Conservation (phyloP, 495 filamentous ascomycete species). For the Hyaloscypha bicolor region DNA sequence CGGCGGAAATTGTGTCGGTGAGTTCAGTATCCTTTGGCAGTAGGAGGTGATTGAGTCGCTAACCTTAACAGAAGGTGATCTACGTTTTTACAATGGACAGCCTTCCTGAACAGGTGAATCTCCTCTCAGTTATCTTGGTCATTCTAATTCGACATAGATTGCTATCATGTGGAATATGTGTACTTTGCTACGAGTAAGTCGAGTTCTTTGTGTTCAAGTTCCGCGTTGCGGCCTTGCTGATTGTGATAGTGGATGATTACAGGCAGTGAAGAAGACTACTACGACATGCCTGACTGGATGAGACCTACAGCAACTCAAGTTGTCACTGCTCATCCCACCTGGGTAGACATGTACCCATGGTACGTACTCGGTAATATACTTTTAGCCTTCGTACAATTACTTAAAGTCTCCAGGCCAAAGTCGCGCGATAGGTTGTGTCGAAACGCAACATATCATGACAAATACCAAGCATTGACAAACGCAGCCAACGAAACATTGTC, state of each 20-base stretch:
- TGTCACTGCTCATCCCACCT: background rate
- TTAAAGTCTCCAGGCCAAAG: background rate
- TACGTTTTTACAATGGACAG: background rate
- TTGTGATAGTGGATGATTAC: background rate
- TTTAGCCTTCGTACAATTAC: too few species aligned
- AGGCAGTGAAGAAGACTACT: background rate
- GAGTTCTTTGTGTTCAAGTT: too few species aligned
- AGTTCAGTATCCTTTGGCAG: background rate
- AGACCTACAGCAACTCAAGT: slow-evolving; percentile 5
- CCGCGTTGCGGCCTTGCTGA: too few species aligned
- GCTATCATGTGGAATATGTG: background rate
- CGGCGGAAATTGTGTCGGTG: slow-evolving; percentile 1
- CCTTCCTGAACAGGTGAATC: slow-evolving; percentile 1
- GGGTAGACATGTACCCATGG: background rate
- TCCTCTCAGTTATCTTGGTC: background rate
- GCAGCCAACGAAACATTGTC: background rate
- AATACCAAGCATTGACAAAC: background rate
- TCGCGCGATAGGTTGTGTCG: background rate
- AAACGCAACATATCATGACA: background rate
- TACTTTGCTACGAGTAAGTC: background rate
- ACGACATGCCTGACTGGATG: background rate
- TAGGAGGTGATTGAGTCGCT: background rate
- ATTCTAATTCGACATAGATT: background rate
- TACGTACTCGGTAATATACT: background rate
- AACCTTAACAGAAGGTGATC: background rate